These are phyloP conservation scores for Globisporangium spiculum DNA, from an alignment of 352 stramenopile species.

Conservation along the genomic window DNA sequence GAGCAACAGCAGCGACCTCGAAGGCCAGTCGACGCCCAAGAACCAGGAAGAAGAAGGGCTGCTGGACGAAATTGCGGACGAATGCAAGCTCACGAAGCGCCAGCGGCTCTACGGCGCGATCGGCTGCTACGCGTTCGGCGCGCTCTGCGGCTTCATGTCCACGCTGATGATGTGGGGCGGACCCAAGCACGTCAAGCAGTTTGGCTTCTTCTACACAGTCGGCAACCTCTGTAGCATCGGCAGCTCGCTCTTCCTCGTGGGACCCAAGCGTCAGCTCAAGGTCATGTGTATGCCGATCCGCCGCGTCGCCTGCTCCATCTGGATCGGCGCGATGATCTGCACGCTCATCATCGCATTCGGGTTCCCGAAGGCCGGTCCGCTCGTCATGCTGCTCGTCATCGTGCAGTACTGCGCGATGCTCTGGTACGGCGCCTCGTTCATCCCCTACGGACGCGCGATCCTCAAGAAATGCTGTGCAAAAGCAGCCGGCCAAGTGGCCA, in stretches of 20 bases:
- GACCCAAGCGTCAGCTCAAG: constrained; percentile 62
- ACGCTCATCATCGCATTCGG: constrained; percentile 77
- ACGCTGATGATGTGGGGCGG: constrained; percentile 82
- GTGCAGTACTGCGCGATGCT: constrained; percentile 81
- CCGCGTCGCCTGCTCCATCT: constrained; percentile 75
- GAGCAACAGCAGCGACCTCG: constrained; percentile 26
- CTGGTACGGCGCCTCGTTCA: constrained; percentile 81
- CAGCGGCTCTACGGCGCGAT: constrained; percentile 74
- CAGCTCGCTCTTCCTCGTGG: constrained; percentile 77
- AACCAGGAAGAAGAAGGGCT: constrained; percentile 74
- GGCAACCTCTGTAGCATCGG: constrained; percentile 79
- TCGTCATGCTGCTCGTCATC: constrained; percentile 74
- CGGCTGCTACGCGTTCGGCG: constrained; percentile 68
- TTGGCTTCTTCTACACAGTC: constrained; percentile 86
- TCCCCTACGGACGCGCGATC: constrained; percentile 76
- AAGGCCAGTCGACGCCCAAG: constrained; percentile 26
- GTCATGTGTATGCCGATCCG: constrained; percentile 86
- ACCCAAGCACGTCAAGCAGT: constrained; percentile 78
- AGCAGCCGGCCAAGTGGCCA: constrained; percentile 40
- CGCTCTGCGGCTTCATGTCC: constrained; percentile 71
- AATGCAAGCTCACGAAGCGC: constrained; percentile 78
- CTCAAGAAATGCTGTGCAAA: constrained; percentile 72
- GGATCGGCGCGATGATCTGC: constrained; percentile 67
- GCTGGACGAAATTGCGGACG: constrained; percentile 59
- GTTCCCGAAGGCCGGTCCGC: constrained; percentile 58